These are phyloP conservation scores for Pseudogymnoascus sp. DNA, from an alignment of 2,329 filamentous ascomycete genomes.

Conservation along the genomic window DNA sequence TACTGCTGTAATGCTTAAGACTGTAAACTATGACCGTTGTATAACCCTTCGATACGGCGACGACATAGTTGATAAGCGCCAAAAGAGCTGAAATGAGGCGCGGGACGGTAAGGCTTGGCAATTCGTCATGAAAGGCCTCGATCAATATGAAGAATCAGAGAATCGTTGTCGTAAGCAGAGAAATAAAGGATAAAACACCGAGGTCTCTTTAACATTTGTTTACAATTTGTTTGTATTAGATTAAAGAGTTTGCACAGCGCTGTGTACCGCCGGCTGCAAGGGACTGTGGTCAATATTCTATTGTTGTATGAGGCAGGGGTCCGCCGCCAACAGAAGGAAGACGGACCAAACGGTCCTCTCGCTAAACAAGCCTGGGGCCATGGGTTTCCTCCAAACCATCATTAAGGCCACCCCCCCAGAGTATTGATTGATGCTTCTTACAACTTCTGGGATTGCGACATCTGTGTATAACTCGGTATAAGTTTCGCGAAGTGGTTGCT, in stretches of 20 bases:
- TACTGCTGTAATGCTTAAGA: background rate
- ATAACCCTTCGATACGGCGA: background rate
- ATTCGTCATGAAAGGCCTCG: background rate
- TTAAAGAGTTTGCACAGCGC: background rate
- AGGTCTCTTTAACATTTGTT: background rate
- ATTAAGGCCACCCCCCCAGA: conserved; percentile 7
- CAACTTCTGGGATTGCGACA: background rate
- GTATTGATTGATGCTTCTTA: conserved; percentile 1
- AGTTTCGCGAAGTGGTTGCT: conserved; percentile 3
- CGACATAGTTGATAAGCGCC: background rate
- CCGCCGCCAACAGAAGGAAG: background rate
- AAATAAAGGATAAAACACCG: background rate
- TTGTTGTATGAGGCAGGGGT: conserved; percentile 5
- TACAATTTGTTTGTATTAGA: background rate
- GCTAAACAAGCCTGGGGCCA: conserved; percentile 1
- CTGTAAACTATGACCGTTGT: background rate
- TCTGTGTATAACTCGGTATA: conserved; percentile 3
- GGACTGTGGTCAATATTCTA: background rate
- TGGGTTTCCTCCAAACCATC: conserved; percentile 8
- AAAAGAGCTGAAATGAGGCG: background rate
- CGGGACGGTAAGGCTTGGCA: background rate
- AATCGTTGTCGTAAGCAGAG: background rate
- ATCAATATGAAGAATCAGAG: background rate
- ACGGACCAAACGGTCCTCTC: conserved; percentile 6
- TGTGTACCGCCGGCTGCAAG: background rate